A percentile compares a stretch with the other conserved stretches of the same genome.
Conservation (phyloP, 2,329 filamentous ascomycete genomes). For the Phoma sp. region DNA sequence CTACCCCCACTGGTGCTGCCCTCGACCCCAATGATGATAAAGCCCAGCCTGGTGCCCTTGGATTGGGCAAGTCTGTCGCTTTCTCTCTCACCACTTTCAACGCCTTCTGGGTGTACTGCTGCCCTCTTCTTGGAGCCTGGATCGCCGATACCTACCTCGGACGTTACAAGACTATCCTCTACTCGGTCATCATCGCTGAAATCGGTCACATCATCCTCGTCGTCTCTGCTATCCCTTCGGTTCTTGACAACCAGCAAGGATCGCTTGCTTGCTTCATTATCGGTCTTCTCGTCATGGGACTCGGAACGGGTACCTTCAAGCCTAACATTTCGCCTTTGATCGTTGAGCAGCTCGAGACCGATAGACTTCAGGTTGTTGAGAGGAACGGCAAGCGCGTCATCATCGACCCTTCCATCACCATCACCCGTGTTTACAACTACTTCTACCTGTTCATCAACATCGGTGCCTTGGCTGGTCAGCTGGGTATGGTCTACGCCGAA, state of each 20-base stretch:
- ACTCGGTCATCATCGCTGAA: slow-evolving; percentile 65
- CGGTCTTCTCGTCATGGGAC: slow-evolving; percentile 66
- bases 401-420: slow-evolving; percentile 69
- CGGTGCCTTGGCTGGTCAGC: slow-evolving; percentile 44
- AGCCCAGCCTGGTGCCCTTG: slow-evolving; percentile 58
- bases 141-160: slow-evolving; percentile 66
- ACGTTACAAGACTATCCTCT: slow-evolving; percentile 65
- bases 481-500: slow-evolving; percentile 49
- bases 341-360: slow-evolving; percentile 69
- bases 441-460: slow-evolving; percentile 50
- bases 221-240: slow-evolving; percentile 59
- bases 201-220: slow-evolving; percentile 62
- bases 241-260: slow-evolving; percentile 56
- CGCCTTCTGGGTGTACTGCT: slow-evolving; percentile 63
- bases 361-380: slow-evolving; percentile 54
- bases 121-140: slow-evolving; percentile 64
- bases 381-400: slow-evolving; percentile 64
- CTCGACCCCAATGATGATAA: slow-evolving; percentile 32
- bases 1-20: slow-evolving; percentile 40
- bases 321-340: slow-evolving; percentile 64
- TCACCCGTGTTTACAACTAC: slow-evolving; percentile 70
- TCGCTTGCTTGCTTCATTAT: slow-evolving; percentile 63
- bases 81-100: slow-evolving; percentile 61
- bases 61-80: slow-evolving; percentile 60
- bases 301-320: slow-evolving; percentile 74